phyloP scores from a whole-genome alignment of 306 rosid species.

The Rosa rugosa region DNA sequence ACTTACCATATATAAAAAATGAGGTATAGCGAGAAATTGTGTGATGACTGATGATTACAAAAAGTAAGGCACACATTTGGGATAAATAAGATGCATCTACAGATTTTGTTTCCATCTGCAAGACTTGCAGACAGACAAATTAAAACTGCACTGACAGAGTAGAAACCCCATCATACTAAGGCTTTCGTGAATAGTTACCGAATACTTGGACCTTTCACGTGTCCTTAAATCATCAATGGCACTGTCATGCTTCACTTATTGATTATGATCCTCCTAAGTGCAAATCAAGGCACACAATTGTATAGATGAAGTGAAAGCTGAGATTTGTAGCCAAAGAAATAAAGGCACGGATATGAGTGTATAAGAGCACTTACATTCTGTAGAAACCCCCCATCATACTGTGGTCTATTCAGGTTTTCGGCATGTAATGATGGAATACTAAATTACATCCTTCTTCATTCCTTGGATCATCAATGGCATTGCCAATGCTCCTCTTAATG shows the following conservation, averaged over 20 bases:
- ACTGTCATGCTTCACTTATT: not conserved
- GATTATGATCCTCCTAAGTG: not conserved
- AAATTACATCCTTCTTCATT: conserved; percentile 68
- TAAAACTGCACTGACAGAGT: not conserved
- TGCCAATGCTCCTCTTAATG: conserved; percentile 85
- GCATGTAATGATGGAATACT: conserved; percentile 78
- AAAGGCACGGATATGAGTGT: not conserved
- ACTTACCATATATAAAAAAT: too few species aligned
- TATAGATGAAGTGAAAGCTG: not conserved
- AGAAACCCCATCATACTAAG: not conserved
- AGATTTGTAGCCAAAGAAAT: not conserved
- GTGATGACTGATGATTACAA: too few species aligned
- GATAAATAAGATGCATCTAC: not conserved
- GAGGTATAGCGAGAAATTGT: too few species aligned
- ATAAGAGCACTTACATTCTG: not conserved
- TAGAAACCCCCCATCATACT: not conserved
- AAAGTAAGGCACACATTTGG: not conserved
- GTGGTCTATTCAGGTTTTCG: conserved; percentile 45
- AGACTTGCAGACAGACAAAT: not conserved
- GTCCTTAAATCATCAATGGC: not conserved
- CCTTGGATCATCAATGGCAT: conserved; percentile 94
- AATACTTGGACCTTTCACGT: not conserved
- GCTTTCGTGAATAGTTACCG: not conserved
- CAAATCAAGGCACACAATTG: not conserved
- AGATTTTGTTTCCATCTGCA: not conserved